Evolutionary conservation across 1,284 basidiomycete species (phyloP).

Genomic region (Rhizoctonia solani): DNA sequence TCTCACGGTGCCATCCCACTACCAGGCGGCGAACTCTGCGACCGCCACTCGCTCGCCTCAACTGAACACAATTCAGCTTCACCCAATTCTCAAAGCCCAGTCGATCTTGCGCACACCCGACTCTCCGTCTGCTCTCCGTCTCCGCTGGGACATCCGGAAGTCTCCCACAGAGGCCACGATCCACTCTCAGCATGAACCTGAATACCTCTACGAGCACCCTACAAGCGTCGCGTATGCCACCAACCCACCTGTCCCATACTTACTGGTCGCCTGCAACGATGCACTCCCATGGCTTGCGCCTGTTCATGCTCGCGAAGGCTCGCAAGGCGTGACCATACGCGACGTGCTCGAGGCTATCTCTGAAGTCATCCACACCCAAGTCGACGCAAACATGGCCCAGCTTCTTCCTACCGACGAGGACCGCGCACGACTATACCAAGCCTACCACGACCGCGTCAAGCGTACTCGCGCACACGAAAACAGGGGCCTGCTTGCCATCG

Average conservation of each 20-base stretch:
- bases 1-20: not conserved
- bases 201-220: slow-evolving; percentile 3
- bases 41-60: slow-evolving; percentile 2
- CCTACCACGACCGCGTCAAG: slow-evolving; percentile 10
- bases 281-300: slow-evolving; percentile 17
- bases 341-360: slow-evolving; percentile 8
- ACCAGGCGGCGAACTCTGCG: not conserved
- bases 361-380: not conserved
- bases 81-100: slow-evolving; percentile 8
- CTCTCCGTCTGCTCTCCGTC: slow-evolving; percentile 12
- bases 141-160: slow-evolving; percentile 24
- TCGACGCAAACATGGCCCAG: slow-evolving; percentile 3
- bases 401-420: slow-evolving; percentile 14
- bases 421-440: slow-evolving; percentile 5
- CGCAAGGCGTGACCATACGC: slow-evolving; percentile 15
- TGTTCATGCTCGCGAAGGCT: slow-evolving; percentile 10
- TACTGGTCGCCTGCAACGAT: slow-evolving; percentile 18
- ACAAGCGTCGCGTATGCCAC: slow-evolving; percentile 16
- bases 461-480: not conserved
- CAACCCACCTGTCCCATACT: slow-evolving; percentile 10
- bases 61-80: slow-evolving; percentile 1
- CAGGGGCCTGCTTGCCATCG: slow-evolving; percentile 13
- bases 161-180: not conserved
- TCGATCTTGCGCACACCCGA: slow-evolving; percentile 31
- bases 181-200: slow-evolving; percentile 8